A percentile compares a stretch with the other conserved stretches of the same genome.
These are phyloP conservation scores for Passalora sequoiae DNA, from an alignment of 2,329 filamentous ascomycete species.

Conservation along the genomic window DNA sequence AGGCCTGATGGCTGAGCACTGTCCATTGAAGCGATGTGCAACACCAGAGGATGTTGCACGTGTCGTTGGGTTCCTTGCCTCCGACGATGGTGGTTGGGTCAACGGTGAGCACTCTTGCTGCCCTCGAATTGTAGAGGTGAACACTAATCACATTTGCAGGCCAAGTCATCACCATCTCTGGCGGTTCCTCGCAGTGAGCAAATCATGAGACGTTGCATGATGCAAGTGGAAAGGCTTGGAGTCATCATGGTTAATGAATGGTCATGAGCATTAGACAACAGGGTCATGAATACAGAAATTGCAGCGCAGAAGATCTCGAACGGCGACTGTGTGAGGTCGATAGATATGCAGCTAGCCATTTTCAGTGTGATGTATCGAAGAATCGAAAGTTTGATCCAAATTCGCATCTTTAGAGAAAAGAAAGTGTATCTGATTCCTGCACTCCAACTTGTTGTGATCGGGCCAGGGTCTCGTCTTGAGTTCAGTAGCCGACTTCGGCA, in stretches of 20 bases:
- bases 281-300: too few species aligned
- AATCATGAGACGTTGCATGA: background rate
- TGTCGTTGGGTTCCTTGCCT: constrained; percentile 37
- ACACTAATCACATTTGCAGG: constrained; percentile 25
- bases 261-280: background rate
- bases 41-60: constrained; percentile 42
- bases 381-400: too few species aligned
- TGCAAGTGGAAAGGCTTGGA: constrained; percentile 1
- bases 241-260: constrained; percentile 4
- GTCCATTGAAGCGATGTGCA: constrained; percentile 47
- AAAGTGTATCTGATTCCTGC: too few species aligned
- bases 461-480: too few species aligned
- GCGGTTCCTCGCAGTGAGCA: constrained; percentile 38
- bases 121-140: background rate
- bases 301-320: too few species aligned
- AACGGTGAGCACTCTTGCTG: constrained; percentile 29
- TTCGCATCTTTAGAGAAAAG: too few species aligned
- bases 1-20: constrained; percentile 46
- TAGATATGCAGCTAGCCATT: background rate
- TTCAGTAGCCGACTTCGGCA: too few species aligned
- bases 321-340: too few species aligned
- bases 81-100: constrained; percentile 38
- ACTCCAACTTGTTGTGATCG: too few species aligned
- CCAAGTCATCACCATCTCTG: constrained; percentile 42
- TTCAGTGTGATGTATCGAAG: too few species aligned